Conservation (phyloP, 192 early-diverging fungal species). For the Martensiomyces pterosporus region DNA sequence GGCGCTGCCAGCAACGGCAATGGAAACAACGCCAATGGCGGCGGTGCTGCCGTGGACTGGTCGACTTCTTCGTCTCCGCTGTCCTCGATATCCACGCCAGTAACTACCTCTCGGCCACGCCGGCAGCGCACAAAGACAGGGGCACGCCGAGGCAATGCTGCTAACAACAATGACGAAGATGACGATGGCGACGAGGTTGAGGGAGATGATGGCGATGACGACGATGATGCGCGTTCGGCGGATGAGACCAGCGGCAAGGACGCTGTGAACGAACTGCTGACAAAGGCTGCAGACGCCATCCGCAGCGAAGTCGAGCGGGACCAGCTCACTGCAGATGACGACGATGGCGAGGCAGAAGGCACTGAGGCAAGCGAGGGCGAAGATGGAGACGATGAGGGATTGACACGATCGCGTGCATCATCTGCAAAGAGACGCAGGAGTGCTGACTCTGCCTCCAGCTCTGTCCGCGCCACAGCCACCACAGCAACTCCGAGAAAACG, state of each 20-base stretch:
- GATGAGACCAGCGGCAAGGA: background rate
- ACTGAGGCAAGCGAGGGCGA: too few relatives aligned
- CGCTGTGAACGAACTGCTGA: conserved; percentile 14
- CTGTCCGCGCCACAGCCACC: conserved; percentile 1
- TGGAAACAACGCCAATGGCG: background rate
- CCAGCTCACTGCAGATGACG: conserved; percentile 1
- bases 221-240: background rate
- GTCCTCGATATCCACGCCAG: conserved; percentile 38
- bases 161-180: too few relatives aligned
- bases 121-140: background rate
- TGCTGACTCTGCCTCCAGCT: conserved; percentile 1
- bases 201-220: too few relatives aligned
- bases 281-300: conserved; percentile 15
- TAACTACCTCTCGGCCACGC: conserved; percentile 9
- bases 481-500: background rate
- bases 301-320: conserved; percentile 6
- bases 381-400: background rate
- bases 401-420: conserved; percentile 13
- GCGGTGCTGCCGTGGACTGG: conserved; percentile 5
- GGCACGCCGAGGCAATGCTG: background rate
- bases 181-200: too few relatives aligned
- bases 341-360: background rate
- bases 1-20: background rate
- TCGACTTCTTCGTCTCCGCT: conserved; percentile 24
- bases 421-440: conserved; percentile 6